Base-by-base conservation (phyloP, 352 stramenopile genomes). In the Pythium sp. region DNA sequence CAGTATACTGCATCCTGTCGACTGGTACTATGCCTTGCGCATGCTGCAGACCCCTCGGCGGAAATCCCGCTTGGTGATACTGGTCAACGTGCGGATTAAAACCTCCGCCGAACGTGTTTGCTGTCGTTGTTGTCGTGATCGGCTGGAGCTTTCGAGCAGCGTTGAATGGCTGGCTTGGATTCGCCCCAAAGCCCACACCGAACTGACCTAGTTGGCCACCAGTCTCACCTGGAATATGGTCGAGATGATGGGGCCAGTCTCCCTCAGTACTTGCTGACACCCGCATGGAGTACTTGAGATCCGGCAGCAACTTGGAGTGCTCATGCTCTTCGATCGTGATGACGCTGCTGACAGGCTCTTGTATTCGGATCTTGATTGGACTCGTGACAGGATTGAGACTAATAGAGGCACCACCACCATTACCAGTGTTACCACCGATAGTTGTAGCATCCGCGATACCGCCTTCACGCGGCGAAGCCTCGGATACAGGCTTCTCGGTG, bases 341-440 rank as follows among this genome's bases (percentile, higher is more conserved):
- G 64, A 36, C n/a, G 8, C 28, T 56, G 55, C 55, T 69, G 7
- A 53, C 55, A 5, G 57, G 36, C 43, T 69, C 55, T 8, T 64
- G 64, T 26, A 69, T 53, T n/a, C 64, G 15, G 41, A 69, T 69
- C 64, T 69, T 69, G 38, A 69, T 56, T 2, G 64, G 55, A 38
- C 55, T 64, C 43, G 30, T 64, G 28, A 28, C 11, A 6, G n/a
- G 28, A 18, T n/a, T 43, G 14, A 56, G 38, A 7, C 14, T 15
- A 28, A 46, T 12, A 32, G 20, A 2, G 22, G 12, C 20, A 28
- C 12, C 24, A 24, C 14, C 43, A 41, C 6, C n/a, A 57, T 9
- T 15, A 5, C 5, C 58, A 34, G 58, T 3, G 22, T 2, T 9
- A 1, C 6, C 30, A 34, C 11, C 12, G 5, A 7, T 41, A 24